These are phyloP conservation scores for Ophiognomonia clavigignenti-juglandacearum DNA, from an alignment of 2,329 filamentous ascomycete species.

Conservation along the genomic window DNA sequence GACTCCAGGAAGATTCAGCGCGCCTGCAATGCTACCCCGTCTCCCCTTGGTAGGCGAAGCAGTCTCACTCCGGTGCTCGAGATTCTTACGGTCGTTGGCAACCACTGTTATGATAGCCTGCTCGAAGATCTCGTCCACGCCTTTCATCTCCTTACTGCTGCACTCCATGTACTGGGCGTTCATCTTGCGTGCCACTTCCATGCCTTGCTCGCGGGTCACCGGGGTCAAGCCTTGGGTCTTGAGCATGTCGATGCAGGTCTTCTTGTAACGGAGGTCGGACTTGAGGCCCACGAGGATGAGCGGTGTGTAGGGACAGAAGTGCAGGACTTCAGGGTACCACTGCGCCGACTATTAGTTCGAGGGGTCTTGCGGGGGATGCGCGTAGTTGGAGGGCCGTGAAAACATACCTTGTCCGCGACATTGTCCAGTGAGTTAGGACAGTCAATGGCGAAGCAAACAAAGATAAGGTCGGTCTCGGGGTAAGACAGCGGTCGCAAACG, in stretches of 20 bases:
- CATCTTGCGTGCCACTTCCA: slow-evolving; percentile 88
- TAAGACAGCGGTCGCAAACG: slow-evolving; percentile 92
- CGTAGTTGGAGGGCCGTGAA: not conserved
- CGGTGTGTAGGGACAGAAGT: slow-evolving; percentile 97
- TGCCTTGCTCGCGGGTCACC: slow-evolving; percentile 86
- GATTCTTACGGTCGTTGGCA: slow-evolving; percentile 66
- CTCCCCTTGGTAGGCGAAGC: slow-evolving; percentile 24
- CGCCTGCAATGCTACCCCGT: slow-evolving; percentile 26
- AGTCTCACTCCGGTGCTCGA: slow-evolving; percentile 40
- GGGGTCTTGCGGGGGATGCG: not conserved
- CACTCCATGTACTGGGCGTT: slow-evolving; percentile 95
- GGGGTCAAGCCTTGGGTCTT: slow-evolving; percentile 96
- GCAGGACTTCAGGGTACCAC: slow-evolving; percentile 99
- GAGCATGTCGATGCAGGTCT: slow-evolving; percentile 96
- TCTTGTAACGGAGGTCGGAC: slow-evolving; percentile 91
- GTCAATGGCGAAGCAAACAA: slow-evolving; percentile 98
- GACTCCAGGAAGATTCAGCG: slow-evolving; percentile 32
- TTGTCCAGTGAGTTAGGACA: slow-evolving; percentile 98
- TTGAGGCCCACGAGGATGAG: slow-evolving; percentile 95
- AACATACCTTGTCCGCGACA: slow-evolving; percentile 90
- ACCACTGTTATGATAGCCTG: slow-evolving; percentile 86
- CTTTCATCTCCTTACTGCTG: slow-evolving; percentile 94
- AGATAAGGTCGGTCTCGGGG: slow-evolving; percentile 94
- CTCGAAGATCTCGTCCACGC: slow-evolving; percentile 95
- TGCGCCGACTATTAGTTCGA: slow-evolving; percentile 31